Base-by-base conservation (phyloP, 2,329 filamentous ascomycete genomes). In the Didymella lethalis region DNA sequence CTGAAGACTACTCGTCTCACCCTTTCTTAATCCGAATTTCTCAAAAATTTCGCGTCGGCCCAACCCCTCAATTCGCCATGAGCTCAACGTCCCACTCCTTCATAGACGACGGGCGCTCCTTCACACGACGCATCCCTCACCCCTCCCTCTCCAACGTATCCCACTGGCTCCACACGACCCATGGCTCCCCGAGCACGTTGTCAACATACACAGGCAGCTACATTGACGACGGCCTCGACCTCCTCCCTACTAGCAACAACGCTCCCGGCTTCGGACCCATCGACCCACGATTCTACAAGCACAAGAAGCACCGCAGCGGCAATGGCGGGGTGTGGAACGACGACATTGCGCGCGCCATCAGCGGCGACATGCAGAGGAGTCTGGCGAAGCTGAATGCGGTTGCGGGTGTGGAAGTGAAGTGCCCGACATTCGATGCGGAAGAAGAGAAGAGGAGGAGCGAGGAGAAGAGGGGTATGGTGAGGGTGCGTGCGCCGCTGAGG, bases 201-300 rank as follows among this genome's bases (percentile, higher is more conserved):
- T 67, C 68, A 8, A 34, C 49, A 2, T 71, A 70, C 47, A 68
- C 66, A 4, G 63, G 65, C 18, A 73, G 70, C 55, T 74, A 63
- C 46, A 26, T 74, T 31, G 73, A 75, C 54, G 72, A 75, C 45
- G 65, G 68, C 23, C 64, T 61, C n/a, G 69, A 74, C 49, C 61
- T 71, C 31, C 49, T 64, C 0, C 32, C 48, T 0, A 52, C 49
- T 36, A 7, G n/a, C 3, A 18, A n/a, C 11, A 36, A 36, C 14
- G 8, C 38, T 12, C 55, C 61, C 14, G 63, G 65, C 2, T 68
- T 72, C n/a, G 69, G 66, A 1, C n/a, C 25, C 4, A 23, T 68
- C 3, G 41, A 73, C 31, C 18, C 43, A 0, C 28, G 14, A 0
- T 70, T 69, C 49, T 69, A 73, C 58, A 59, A 48, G 29, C 54